Evolutionary conservation across 2,329 filamentous ascomycete species (phyloP).

Genomic region (Aspergillus novofumigatus): DNA sequence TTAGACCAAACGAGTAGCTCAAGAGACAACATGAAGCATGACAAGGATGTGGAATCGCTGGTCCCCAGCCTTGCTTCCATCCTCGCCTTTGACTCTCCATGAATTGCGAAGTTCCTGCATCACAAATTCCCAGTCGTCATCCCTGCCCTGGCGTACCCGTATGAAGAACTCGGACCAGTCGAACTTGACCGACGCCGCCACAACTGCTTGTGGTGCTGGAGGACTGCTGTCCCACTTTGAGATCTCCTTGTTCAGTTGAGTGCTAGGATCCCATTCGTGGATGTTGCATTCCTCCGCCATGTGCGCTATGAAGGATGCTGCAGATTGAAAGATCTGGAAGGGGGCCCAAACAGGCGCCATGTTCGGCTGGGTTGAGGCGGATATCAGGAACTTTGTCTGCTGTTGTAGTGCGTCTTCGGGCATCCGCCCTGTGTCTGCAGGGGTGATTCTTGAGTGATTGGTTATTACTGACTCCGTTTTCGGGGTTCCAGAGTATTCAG

Average conservation of each 20-base stretch:
- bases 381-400: conserved; percentile 16
- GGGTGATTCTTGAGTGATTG: neutral
- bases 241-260: conserved; percentile 9
- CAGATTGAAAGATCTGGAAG: conserved; percentile 10
- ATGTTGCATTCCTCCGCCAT: conserved; percentile 14
- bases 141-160: conserved; percentile 14
- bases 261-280: conserved; percentile 5
- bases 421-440: neutral
- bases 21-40: conserved; percentile 11
- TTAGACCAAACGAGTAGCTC: neutral
- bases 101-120: conserved; percentile 11
- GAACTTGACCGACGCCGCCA: conserved; percentile 18
- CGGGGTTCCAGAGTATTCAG: neutral
- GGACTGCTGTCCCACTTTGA: neutral
- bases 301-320: conserved; percentile 12
- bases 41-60: conserved; percentile 13
- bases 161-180: conserved; percentile 18
- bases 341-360: conserved; percentile 17
- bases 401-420: neutral
- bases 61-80: neutral
- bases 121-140: conserved; percentile 14
- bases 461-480: neutral
- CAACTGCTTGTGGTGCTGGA: neutral
- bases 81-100: conserved; percentile 8
- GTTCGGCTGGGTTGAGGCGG: conserved; percentile 4